Percentiles rank a stretch among this genome's conserved stretches.
These are phyloP conservation scores for Malania oleifera DNA, from an alignment of 164 flowering plant genomes.

Conservation along the genomic window DNA sequence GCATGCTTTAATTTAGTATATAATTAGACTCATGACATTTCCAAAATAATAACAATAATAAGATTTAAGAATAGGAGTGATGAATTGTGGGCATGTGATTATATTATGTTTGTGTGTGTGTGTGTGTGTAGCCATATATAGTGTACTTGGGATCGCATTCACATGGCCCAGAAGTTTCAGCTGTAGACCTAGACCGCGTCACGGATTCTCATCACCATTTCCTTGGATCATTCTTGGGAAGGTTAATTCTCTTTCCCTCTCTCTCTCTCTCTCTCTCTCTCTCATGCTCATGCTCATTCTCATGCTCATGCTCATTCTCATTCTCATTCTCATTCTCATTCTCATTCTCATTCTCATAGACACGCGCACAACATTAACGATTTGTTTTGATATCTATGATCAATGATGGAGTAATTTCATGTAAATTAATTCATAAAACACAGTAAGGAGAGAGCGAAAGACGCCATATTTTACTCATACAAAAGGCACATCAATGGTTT, in stretches of 20 bases:
- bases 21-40: neutral
- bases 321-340: neutral
- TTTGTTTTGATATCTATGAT: neutral
- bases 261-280: neutral
- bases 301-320: neutral
- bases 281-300: too few species aligned
- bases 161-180: constrained; percentile 21
- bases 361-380: too few species aligned
- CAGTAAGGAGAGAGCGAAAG: constrained; percentile 42
- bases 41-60: too few species aligned
- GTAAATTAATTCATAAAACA: neutral
- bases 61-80: too few species aligned
- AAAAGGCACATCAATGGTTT: constrained; percentile 51
- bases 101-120: too few species aligned
- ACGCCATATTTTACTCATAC: constrained; percentile 46
- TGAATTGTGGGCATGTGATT: too few species aligned
- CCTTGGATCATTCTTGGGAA: constrained; percentile 44
- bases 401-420: neutral
- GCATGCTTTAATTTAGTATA: neutral
- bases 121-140: constrained; percentile 39
- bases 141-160: constrained; percentile 57
- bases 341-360: neutral
- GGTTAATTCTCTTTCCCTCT: constrained; percentile 21
- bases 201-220: constrained; percentile 34
- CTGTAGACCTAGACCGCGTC: constrained; percentile 22